phyloP scores from a whole-genome alignment of 2,329 filamentous ascomycete species.

The Ophiostoma sp. region DNA sequence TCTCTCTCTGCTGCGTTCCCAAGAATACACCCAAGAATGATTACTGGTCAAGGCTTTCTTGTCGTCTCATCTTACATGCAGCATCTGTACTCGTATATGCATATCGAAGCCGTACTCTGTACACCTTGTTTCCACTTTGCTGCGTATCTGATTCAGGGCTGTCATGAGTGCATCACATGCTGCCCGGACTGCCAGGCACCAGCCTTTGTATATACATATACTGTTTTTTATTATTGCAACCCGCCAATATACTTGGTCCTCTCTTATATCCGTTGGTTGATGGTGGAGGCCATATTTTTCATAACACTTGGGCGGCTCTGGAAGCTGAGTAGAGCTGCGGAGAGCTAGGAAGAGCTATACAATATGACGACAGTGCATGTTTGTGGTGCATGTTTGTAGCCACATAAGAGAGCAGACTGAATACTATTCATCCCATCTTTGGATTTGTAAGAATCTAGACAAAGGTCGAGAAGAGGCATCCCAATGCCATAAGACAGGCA shows the following conservation, averaged over 20 bases:
- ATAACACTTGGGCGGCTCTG: not conserved
- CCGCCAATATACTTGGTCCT: not conserved
- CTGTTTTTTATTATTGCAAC: not conserved
- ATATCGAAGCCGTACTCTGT: not conserved
- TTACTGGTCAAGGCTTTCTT: conserved; percentile 17
- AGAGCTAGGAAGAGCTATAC: not conserved
- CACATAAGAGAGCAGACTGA: not conserved
- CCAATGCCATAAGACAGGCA: not conserved
- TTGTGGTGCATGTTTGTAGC: no score
- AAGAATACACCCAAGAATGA: not conserved
- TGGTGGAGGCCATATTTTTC: not conserved
- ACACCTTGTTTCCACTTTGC: conserved; percentile 11
- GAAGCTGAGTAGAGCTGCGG: not conserved
- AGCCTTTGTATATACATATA: not conserved
- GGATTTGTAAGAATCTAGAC: not conserved
- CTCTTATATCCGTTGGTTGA: not conserved
- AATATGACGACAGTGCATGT: no score
- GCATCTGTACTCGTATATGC: not conserved
- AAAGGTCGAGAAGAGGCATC: not conserved
- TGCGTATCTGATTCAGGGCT: conserved; percentile 14
- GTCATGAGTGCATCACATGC: not conserved
- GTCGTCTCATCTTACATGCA: conserved; percentile 1
- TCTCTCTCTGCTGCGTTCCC: conserved; percentile 4
- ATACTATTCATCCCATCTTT: not conserved
- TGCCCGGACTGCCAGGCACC: conserved; percentile 11